A percentile compares a stretch with the other conserved stretches of the same genome.
These are phyloP conservation scores for Chrysoporthe austroafricana DNA, from an alignment of 2,329 filamentous ascomycete species.

Conservation along the genomic window DNA sequence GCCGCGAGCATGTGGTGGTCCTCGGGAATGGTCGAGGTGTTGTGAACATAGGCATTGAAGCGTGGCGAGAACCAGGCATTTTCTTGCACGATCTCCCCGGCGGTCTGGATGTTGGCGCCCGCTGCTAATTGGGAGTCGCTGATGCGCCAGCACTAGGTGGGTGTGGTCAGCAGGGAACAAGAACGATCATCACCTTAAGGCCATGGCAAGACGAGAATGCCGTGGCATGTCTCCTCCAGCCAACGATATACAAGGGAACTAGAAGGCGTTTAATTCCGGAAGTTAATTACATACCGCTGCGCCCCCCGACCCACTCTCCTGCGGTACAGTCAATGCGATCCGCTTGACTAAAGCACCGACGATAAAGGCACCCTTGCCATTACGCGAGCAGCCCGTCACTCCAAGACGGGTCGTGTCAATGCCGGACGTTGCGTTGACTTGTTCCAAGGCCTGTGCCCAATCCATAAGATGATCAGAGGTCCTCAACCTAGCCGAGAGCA, in stretches of 20 bases:
- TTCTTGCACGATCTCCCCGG: constrained; percentile 59
- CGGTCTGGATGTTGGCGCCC: constrained; percentile 64
- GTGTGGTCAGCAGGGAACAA: background rate
- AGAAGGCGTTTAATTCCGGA: background rate
- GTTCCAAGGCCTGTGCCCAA: constrained; percentile 47
- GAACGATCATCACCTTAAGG: background rate
- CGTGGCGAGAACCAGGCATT: constrained; percentile 64
- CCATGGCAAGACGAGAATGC: too few relatives aligned
- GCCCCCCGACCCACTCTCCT: constrained; percentile 65
- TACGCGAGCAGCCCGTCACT: constrained; percentile 66
- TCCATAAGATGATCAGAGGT: background rate
- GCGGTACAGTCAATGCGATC: constrained; percentile 63
- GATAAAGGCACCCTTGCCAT: constrained; percentile 67
- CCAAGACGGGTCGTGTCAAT: constrained; percentile 57
- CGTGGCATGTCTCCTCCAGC: background rate
- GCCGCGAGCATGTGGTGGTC: constrained; percentile 64
- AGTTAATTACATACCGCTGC: constrained; percentile 43
- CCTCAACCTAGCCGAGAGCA: background rate
- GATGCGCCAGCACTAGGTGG: constrained; percentile 57
- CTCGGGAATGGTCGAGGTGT: constrained; percentile 52
- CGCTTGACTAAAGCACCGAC: constrained; percentile 61
- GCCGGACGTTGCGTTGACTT: constrained; percentile 46
- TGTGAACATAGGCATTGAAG: constrained; percentile 56
- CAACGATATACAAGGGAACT: too few relatives aligned
- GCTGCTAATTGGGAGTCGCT: constrained; percentile 52